phyloP scores from a whole-genome alignment of 768 basidiomycete genomes.

The Baorangia bicolor region DNA sequence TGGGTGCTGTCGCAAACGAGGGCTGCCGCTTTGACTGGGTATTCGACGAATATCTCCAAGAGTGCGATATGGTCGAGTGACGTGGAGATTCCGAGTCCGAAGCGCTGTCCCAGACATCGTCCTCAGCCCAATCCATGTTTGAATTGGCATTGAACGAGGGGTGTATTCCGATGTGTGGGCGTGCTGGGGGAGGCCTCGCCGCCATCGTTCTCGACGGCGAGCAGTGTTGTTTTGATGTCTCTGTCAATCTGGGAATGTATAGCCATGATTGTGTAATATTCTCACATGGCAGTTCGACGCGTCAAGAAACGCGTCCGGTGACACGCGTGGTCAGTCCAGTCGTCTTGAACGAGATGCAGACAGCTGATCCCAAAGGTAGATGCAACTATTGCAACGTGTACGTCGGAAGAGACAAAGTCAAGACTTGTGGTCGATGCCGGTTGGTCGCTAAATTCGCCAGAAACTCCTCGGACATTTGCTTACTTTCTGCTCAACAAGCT shows the following conservation, averaged over 20 bases:
- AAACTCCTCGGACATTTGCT: background rate
- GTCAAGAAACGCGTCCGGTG: background rate
- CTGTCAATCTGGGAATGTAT: slow-evolving; percentile 4
- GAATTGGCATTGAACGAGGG: slow-evolving; percentile 45
- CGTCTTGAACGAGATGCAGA: background rate
- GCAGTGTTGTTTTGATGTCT: background rate
- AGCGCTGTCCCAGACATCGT: slow-evolving; percentile 83
- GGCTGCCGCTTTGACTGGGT: slow-evolving; percentile 23
- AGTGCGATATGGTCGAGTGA: slow-evolving; percentile 49
- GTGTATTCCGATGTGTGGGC: slow-evolving; percentile 69
- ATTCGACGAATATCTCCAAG: slow-evolving; percentile 39
- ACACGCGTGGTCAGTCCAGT: background rate
- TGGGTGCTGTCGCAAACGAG: slow-evolving; percentile 46
- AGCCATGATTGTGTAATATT: background rate
- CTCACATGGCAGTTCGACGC: background rate
- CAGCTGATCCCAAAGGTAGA: slow-evolving; percentile 22
- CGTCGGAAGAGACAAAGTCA: slow-evolving; percentile 25
- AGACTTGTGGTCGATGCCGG: slow-evolving; percentile 25
- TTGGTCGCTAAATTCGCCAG: slow-evolving; percentile 1
- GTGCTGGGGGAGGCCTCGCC: slow-evolving; percentile 68
- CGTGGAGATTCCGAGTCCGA: slow-evolving; percentile 75
- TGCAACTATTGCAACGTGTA: slow-evolving; percentile 26
- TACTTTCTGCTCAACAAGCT: slow-evolving; percentile 3
- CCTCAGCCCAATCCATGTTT: slow-evolving; percentile 72
- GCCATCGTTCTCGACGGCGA: slow-evolving; percentile 37